Base-by-base conservation (phyloP, 2,329 filamentous ascomycete species). In the Parastagonospora nodorum region DNA sequence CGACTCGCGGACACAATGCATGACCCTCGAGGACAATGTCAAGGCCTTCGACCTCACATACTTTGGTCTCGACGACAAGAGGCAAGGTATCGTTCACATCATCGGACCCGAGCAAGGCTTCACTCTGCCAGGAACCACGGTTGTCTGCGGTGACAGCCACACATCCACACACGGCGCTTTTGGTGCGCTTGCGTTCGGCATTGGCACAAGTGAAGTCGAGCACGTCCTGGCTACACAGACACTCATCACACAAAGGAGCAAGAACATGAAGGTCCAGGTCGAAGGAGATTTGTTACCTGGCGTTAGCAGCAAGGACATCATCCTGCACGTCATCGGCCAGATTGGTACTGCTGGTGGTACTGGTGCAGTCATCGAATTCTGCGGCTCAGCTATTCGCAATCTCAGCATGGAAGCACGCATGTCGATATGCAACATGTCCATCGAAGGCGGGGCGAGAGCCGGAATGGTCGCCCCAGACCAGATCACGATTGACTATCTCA, bases 361-460 rank as follows among this genome's bases (percentile, higher is more conserved):
- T 49, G 92, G 93, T 55, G 88, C 89, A 45, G 94, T 97, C 60
- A 97, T 99, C 67, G 94, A 99, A 79, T 99, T 93, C 80, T 96
- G 92, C 71, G 94, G 94, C 53, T 96, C 92, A 44, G 90, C 94
- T 55, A 97, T 99, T 72, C 87, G 91, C 63, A 79, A 77, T 55
- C 81, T 97, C 65, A 96, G 90, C 76, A 96, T 99, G 85, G 94
- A 97, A 77, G 94, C 93, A 37, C 87, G 94, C 63, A 97, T 99
- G 94, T 97, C 92, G 57, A 96, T 99, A 74, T 97, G 94, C 81
- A 99, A 99, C 80, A 97, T 97, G 94, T 92, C 92, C 11, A 97
- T 97, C 64, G 94, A 99, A 80, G 94, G 83, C 63, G 94, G 94
- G 76, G 94, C 94, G 41, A 85, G 94, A 77, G 93, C 93, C 53